Evolutionary conservation across 2,329 filamentous ascomycete genomes (phyloP).

Genomic region (Periconia macrospinosa): DNA sequence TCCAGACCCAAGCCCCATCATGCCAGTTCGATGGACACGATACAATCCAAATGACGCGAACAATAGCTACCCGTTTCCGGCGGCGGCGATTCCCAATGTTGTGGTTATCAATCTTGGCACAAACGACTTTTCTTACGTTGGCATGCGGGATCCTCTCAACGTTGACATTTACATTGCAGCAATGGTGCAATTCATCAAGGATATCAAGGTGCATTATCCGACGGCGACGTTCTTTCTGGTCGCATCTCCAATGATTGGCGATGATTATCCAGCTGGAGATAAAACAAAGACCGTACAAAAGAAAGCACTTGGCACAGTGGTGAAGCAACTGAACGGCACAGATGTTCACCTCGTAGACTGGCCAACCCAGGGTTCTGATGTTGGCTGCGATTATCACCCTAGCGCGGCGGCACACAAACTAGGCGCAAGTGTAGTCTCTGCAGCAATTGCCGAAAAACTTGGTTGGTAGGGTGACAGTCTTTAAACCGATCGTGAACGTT

Average conservation of each 20-base stretch:
- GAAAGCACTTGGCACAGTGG: constrained; percentile 38
- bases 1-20: constrained; percentile 36
- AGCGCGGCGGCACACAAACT: constrained; percentile 43
- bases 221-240: constrained; percentile 46
- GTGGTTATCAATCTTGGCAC: constrained; percentile 51
- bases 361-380: constrained; percentile 45
- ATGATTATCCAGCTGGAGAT: constrained; percentile 43
- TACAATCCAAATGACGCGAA: constrained; percentile 47
- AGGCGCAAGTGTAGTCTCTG: constrained; percentile 28
- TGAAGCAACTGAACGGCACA: constrained; percentile 32
- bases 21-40: constrained; percentile 48
- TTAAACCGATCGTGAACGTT: not conserved
- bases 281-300: constrained; percentile 44
- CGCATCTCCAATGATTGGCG: constrained; percentile 45
- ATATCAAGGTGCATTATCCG: constrained; percentile 40
- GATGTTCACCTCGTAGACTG: constrained; percentile 47
- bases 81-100: constrained; percentile 33
- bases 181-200: constrained; percentile 32
- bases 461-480: constrained; percentile 14
- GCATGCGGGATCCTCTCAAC: constrained; percentile 13
- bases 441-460: constrained; percentile 16
- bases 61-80: constrained; percentile 44
- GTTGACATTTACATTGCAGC: constrained; percentile 15
- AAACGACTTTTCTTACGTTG: constrained; percentile 47
- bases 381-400: constrained; percentile 50